Conservation (phyloP, 2,329 filamentous ascomycete species). For the Penicillium sp. region DNA sequence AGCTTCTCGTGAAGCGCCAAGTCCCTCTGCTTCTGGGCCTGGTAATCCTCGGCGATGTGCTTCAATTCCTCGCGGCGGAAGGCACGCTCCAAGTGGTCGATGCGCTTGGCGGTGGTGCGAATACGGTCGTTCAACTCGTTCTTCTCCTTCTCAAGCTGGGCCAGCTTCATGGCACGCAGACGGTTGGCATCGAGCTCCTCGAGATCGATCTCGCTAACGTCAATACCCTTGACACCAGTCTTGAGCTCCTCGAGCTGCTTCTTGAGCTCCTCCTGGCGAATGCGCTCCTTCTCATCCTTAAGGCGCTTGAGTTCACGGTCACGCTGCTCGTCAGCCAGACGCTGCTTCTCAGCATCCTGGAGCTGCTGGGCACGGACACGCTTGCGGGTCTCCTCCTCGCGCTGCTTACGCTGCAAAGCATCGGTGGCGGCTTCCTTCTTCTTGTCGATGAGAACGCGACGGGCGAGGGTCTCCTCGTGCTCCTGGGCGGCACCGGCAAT, state of each 20-base stretch:
- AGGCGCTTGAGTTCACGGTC: constrained; percentile 83
- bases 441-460: constrained; percentile 89
- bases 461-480: constrained; percentile 76
- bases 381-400: constrained; percentile 87
- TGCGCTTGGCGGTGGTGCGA: constrained; percentile 86
- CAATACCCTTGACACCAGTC: constrained; percentile 76
- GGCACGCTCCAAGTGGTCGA: constrained; percentile 94
- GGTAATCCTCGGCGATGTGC: constrained; percentile 83
- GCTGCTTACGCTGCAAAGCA: constrained; percentile 80
- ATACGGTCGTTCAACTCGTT: constrained; percentile 90
- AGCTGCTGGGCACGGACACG: constrained; percentile 80
- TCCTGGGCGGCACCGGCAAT: constrained; percentile 88
- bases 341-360: constrained; percentile 82
- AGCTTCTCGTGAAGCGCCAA: constrained; percentile 72
- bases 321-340: constrained; percentile 85
- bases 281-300: constrained; percentile 81
- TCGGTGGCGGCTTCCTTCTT: constrained; percentile 95
- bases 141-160: constrained; percentile 96
- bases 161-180: constrained; percentile 90
- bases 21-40: constrained; percentile 74
- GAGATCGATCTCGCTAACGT: constrained; percentile 66
- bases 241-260: constrained; percentile 89
- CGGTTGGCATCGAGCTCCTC: constrained; percentile 84
- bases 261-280: constrained; percentile 89
- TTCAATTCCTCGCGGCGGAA: constrained; percentile 94